Conservation (phyloP, 768 basidiomycete genomes). For the Pisolithus sp. region DNA sequence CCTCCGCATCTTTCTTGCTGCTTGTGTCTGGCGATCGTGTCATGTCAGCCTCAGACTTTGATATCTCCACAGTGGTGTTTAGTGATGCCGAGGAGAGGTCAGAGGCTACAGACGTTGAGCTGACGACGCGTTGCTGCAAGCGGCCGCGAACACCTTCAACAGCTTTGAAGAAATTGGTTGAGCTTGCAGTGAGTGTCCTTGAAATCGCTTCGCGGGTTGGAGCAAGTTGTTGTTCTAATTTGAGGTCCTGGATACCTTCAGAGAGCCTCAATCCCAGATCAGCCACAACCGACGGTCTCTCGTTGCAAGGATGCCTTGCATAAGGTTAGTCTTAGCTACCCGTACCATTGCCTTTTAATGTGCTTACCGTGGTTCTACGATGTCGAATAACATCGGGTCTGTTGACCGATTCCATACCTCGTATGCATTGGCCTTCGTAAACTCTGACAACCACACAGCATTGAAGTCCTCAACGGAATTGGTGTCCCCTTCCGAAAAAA, state of each 20-base stretch:
- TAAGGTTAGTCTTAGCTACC: too few relatives aligned
- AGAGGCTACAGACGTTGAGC: conserved; percentile 19
- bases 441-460: conserved; percentile 80
- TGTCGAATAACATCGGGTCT: conserved; percentile 90
- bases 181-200: conserved; percentile 65
- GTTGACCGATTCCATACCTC: conserved; percentile 88
- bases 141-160: conserved; percentile 82
- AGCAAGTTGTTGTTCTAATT: conserved; percentile 87
- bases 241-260: conserved; percentile 92
- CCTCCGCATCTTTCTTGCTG: conserved; percentile 9
- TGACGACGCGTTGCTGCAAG: conserved; percentile 44
- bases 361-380: conserved; percentile 85
- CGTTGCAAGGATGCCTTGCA: conserved; percentile 85
- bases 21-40: conserved; percentile 8
- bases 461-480: conserved; percentile 77
- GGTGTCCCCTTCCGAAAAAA: conserved; percentile 42
- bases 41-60: conserved; percentile 21
- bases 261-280: conserved; percentile 89
- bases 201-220: conserved; percentile 88
- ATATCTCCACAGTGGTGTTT: conserved; percentile 23
- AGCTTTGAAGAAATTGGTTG: conserved; percentile 80
- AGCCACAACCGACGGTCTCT: conserved; percentile 81
- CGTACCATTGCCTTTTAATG: too few relatives aligned
- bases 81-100: conserved; percentile 15
- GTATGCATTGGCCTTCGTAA: conserved; percentile 82